phyloP scores from a whole-genome alignment of 176 grass and related monocot species.

The Paspalum vaginatum region DNA sequence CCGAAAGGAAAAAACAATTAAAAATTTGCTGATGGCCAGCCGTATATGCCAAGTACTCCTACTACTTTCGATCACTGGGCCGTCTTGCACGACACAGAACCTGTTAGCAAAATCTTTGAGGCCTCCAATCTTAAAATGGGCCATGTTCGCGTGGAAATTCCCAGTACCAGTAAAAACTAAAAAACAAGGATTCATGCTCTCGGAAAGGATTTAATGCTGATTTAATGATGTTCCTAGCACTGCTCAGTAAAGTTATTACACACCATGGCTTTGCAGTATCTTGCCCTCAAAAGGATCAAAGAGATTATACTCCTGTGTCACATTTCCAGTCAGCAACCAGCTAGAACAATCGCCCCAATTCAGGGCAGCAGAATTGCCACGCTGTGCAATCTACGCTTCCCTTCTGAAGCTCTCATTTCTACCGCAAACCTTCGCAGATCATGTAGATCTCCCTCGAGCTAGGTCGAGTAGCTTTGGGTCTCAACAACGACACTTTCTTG shows the following conservation, averaged over 20 bases:
- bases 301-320: neutral
- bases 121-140: too few relatives aligned
- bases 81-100: too few relatives aligned
- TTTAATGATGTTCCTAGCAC: neutral
- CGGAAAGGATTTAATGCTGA: neutral
- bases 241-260: neutral
- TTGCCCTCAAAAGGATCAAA: neutral
- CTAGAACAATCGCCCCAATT: neutral
- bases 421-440: conserved; percentile 78
- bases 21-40: too few relatives aligned
- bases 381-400: neutral
- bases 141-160: neutral
- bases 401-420: conserved; percentile 21
- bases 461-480: conserved; percentile 87
- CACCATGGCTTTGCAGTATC: neutral
- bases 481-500: conserved; percentile 73
- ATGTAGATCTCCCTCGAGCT: conserved; percentile 90
- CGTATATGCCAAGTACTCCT: too few relatives aligned
- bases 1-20: too few relatives aligned
- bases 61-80: too few relatives aligned
- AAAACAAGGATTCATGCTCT: neutral
- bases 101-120: too few relatives aligned
- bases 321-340: neutral
- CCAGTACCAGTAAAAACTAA: too few relatives aligned
- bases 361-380: neutral